Evolutionary conservation across 345 rosid genomes (phyloP).

Genomic region (Corymbia maculata): DNA sequence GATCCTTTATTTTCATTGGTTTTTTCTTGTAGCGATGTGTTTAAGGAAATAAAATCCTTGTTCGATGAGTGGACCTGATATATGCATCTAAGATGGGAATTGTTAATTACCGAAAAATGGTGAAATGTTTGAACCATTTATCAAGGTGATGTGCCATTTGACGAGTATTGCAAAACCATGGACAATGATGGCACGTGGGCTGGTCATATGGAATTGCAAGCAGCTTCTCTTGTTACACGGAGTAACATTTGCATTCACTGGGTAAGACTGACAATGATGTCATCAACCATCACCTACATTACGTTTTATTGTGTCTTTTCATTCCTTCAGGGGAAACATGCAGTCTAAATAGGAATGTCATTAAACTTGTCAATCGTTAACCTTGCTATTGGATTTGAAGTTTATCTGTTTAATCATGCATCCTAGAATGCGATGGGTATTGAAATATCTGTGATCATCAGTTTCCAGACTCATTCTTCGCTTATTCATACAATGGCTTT

Average conservation of each 20-base stretch:
- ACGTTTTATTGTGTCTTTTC: neutral
- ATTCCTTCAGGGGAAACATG: neutral
- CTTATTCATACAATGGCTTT: neutral
- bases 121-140: conserved; percentile 83
- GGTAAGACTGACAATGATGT: conserved; percentile 17
- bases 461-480: neutral
- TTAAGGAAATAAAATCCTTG: neutral
- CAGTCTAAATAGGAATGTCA: neutral
- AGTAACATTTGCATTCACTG: conserved; percentile 78
- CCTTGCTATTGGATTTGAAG: neutral
- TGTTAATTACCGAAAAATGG: conserved; percentile 44
- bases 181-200: conserved; percentile 92
- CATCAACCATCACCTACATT: neutral
- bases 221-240: conserved; percentile 80
- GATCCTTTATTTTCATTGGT: neutral
- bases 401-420: neutral
- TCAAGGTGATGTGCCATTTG: conserved; percentile 86
- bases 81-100: conserved; percentile 1
- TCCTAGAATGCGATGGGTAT: neutral
- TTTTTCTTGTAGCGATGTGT: neutral
- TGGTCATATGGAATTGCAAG: conserved; percentile 93
- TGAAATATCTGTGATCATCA: neutral
- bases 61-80: neutral
- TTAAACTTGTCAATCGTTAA: rapidly evolving
- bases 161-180: conserved; percentile 77